These are phyloP conservation scores for Naganishia sp. DNA, from an alignment of 1,284 basidiomycete species.

Conservation along the genomic window DNA sequence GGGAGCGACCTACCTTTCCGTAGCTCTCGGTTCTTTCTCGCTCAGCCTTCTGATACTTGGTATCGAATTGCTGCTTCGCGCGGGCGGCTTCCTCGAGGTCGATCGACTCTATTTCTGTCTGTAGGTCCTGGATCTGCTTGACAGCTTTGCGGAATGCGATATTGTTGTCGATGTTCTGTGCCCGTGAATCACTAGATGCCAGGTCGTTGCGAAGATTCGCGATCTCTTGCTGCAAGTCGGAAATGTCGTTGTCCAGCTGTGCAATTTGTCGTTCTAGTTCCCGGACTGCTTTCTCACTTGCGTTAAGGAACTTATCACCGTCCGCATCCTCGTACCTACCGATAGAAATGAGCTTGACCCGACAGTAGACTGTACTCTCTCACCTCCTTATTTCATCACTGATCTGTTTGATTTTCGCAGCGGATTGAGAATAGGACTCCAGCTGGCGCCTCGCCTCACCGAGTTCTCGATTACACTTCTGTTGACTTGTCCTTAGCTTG, in stretches of 20 bases:
- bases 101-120: constrained; percentile 70
- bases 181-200: constrained; percentile 63
- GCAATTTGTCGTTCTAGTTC: constrained; percentile 51
- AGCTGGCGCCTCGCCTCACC: constrained; percentile 30
- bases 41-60: constrained; percentile 72
- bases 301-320: constrained; percentile 64
- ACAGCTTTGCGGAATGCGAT: constrained; percentile 72
- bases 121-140: constrained; percentile 66
- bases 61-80: constrained; percentile 78
- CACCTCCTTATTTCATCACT: constrained; percentile 31
- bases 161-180: constrained; percentile 81
- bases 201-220: constrained; percentile 56
- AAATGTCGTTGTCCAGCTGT: constrained; percentile 59
- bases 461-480: constrained; percentile 35
- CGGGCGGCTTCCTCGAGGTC: constrained; percentile 80
- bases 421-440: constrained; percentile 16
- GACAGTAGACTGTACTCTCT: neutral
- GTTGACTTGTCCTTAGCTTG: constrained; percentile 5
- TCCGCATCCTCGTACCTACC: constrained; percentile 72
- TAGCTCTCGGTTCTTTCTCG: constrained; percentile 55
- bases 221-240: constrained; percentile 64
- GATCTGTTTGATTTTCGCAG: constrained; percentile 18
- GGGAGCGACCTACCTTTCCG: constrained; percentile 61
- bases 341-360: neutral
- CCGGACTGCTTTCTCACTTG: constrained; percentile 63